These are phyloP conservation scores for Lactarius akahatsu DNA, from an alignment of 768 basidiomycete genomes.

Conservation along the genomic window DNA sequence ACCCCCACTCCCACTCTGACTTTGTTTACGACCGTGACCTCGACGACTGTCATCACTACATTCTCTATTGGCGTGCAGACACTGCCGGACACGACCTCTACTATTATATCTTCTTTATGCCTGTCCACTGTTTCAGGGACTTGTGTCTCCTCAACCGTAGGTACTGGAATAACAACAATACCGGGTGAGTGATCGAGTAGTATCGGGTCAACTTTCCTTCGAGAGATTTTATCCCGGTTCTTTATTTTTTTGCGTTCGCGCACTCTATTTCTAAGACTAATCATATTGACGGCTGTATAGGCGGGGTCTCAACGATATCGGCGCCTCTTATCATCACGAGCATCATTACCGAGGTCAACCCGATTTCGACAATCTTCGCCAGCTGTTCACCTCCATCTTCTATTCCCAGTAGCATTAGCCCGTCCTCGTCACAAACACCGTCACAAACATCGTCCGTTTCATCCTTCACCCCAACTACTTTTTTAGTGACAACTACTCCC, in stretches of 20 bases:
- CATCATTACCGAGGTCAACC: conserved; percentile 20
- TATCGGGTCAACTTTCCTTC: not conserved
- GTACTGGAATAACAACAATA: not conserved
- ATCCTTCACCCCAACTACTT: not conserved
- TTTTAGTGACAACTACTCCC: conserved; percentile 14
- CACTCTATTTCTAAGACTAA: not conserved
- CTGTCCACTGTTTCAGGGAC: conserved; percentile 5
- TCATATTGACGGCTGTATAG: conserved; percentile 13
- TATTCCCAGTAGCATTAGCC: not conserved
- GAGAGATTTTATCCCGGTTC: not conserved
- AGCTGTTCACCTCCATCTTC: conserved; percentile 13
- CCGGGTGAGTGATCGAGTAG: conserved; percentile 21
- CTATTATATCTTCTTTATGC: conserved; percentile 14
- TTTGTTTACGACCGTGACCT: conserved; percentile 22
- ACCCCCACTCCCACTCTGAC: conserved; percentile 21
- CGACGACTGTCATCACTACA: conserved; percentile 20
- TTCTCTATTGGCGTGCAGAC: conserved; percentile 23
- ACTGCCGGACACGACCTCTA: conserved; percentile 9
- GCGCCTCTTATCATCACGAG: conserved; percentile 21
- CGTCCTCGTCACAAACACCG: not conserved
- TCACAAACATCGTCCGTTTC: not conserved
- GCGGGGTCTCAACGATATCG: conserved; percentile 21
- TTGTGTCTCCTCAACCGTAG: conserved; percentile 9
- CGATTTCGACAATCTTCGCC: conserved; percentile 24
- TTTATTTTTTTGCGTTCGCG: not conserved